Percentiles rank a stretch among this genome's conserved stretches.
These are phyloP conservation scores for Moniliophthora roreri DNA, from an alignment of 1,284 basidiomycete genomes.

Conservation along the genomic window DNA sequence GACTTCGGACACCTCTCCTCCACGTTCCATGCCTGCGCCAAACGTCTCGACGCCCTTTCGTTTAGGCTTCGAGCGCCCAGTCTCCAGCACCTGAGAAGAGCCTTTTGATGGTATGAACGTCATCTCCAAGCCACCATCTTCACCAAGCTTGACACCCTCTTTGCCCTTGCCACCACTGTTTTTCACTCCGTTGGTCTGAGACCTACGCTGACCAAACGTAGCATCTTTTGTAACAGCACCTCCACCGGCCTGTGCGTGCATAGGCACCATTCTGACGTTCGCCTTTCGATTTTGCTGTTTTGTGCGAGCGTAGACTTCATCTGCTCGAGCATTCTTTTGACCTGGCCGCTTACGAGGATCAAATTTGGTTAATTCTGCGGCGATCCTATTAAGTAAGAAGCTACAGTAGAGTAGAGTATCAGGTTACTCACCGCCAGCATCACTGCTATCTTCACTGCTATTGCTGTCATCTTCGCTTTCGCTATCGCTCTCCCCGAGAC, in stretches of 20 bases:
- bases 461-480: slow-evolving; percentile 51
- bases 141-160: slow-evolving; percentile 20
- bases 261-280: slow-evolving; percentile 60
- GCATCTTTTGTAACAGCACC: slow-evolving; percentile 41
- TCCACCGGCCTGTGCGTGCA: slow-evolving; percentile 46
- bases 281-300: slow-evolving; percentile 40
- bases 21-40: slow-evolving; percentile 85
- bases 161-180: slow-evolving; percentile 12
- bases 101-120: slow-evolving; percentile 56
- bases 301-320: slow-evolving; percentile 45
- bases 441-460: slow-evolving; percentile 51
- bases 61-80: slow-evolving; percentile 30
- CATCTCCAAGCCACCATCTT: slow-evolving; percentile 63
- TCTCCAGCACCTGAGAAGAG: slow-evolving; percentile 31
- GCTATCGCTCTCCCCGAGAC: slow-evolving; percentile 47
- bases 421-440: slow-evolving; percentile 38
- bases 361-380: slow-evolving; percentile 48
- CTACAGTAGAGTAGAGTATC: neutral
- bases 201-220: slow-evolving; percentile 66
- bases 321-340: slow-evolving; percentile 42
- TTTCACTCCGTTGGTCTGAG: slow-evolving; percentile 19
- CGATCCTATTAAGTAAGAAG: slow-evolving; percentile 9
- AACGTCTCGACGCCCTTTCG: slow-evolving; percentile 75
- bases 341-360: slow-evolving; percentile 43
- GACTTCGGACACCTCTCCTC: slow-evolving; percentile 47